Evolutionary conservation across 495 filamentous ascomycete species (phyloP).

Genomic region (Aspergillus carlsbadensis): DNA sequence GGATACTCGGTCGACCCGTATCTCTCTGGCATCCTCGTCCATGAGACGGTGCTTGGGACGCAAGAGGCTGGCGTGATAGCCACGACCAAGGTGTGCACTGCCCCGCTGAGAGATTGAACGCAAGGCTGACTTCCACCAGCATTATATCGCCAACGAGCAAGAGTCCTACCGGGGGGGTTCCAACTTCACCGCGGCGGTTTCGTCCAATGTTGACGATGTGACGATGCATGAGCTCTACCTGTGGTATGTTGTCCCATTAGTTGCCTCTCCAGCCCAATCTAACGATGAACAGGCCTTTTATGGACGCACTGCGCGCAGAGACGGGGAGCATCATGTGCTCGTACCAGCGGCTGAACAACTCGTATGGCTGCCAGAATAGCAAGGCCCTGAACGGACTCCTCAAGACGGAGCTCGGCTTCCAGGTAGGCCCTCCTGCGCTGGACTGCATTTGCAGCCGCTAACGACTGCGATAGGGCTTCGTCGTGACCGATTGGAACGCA

Average conservation of each 20-base stretch:
- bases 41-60: slow-evolving; percentile 60
- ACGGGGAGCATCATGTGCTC: slow-evolving; percentile 57
- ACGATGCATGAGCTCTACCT: slow-evolving; percentile 74
- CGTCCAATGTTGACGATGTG: slow-evolving; percentile 66
- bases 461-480: slow-evolving; percentile 34
- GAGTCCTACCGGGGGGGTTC: too few species aligned
- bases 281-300: too few species aligned
- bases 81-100: slow-evolving; percentile 70
- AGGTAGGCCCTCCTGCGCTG: slow-evolving; percentile 13
- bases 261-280: too few species aligned
- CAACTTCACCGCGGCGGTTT: slow-evolving; percentile 40
- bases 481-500: slow-evolving; percentile 59
- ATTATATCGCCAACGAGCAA: too few species aligned
- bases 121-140: too few species aligned
- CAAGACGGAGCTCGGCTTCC: slow-evolving; percentile 60
- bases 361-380: slow-evolving; percentile 66
- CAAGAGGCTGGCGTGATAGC: slow-evolving; percentile 65
- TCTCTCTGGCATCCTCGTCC: slow-evolving; percentile 56
- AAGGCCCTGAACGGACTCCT: slow-evolving; percentile 56
- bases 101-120: too few species aligned
- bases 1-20: slow-evolving; percentile 74
- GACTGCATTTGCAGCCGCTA: background rate
- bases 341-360: slow-evolving; percentile 64
- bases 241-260: too few species aligned
- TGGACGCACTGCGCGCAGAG: slow-evolving; percentile 53